These are phyloP conservation scores for Lentithecium fluviatile DNA, from an alignment of 495 filamentous ascomycete genomes.

Conservation along the genomic window DNA sequence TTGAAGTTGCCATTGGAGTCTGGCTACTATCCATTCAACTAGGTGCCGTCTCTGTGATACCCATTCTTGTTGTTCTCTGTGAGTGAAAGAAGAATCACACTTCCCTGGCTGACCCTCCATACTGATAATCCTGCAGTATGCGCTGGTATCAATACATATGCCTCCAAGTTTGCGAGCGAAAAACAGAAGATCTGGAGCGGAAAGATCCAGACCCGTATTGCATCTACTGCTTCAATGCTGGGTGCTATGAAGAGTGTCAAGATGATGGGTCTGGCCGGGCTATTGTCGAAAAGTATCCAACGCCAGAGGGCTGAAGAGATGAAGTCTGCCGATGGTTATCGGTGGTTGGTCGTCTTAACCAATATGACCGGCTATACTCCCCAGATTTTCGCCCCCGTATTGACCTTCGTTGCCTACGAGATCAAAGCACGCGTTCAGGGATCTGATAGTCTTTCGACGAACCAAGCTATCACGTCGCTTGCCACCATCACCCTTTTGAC, in stretches of 20 bases:
- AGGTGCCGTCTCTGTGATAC: conserved; percentile 54
- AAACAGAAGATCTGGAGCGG: conserved; percentile 52
- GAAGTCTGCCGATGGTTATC: conserved; percentile 52
- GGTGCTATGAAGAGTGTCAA: conserved; percentile 61
- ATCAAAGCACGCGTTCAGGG: conserved; percentile 3
- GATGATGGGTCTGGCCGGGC: conserved; percentile 54
- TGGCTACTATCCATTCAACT: conserved; percentile 57
- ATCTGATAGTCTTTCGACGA: conserved; percentile 4
- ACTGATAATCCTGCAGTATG: conserved; percentile 5
- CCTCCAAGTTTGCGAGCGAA: conserved; percentile 3
- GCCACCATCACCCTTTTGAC: conserved; percentile 12
- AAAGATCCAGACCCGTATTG: conserved; percentile 42
- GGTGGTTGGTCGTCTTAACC: conserved; percentile 35
- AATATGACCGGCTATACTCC: conserved; percentile 2
- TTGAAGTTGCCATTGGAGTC: conserved; percentile 60
- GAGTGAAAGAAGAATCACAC: conserved; percentile 24
- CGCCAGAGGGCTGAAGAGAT: conserved; percentile 56
- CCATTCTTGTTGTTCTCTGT: conserved; percentile 41
- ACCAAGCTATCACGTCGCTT: conserved; percentile 14
- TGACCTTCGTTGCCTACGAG: neutral
- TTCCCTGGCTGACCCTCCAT: neutral
- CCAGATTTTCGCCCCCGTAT: neutral
- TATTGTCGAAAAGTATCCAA: conserved; percentile 49
- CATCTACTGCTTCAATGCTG: conserved; percentile 51
- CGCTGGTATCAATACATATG: conserved; percentile 9